These are phyloP conservation scores for Pestalotiopsis sp. DNA, from an alignment of 2,329 filamentous ascomycete genomes.

Conservation along the genomic window DNA sequence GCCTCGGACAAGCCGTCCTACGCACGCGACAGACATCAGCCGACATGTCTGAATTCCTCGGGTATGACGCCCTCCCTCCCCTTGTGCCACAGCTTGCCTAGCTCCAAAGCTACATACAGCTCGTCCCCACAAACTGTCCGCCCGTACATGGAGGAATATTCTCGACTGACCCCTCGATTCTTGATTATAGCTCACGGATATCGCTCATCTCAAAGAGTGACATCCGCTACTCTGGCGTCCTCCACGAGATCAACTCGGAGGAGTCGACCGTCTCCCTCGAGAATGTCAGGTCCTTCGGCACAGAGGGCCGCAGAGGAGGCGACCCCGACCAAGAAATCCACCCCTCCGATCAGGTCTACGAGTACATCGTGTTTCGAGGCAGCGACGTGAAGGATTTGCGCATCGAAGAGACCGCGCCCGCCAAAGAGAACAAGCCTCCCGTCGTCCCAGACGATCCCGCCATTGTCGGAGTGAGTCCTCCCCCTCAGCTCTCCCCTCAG, in stretches of 20 bases:
- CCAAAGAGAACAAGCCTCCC: constrained; percentile 74
- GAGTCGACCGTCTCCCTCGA: constrained; percentile 95
- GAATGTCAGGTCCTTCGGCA: constrained; percentile 92
- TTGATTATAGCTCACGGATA: constrained; percentile 75
- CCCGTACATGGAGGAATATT: constrained; percentile 1
- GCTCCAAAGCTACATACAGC: constrained; percentile 7
- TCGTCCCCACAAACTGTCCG: constrained; percentile 4
- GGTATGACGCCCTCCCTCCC: constrained; percentile 39
- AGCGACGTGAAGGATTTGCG: constrained; percentile 98
- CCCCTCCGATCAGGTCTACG: constrained; percentile 86
- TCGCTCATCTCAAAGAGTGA: constrained; percentile 97
- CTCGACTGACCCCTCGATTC: constrained; percentile 17
- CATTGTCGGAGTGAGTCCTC: constrained; percentile 89
- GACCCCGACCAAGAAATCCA: constrained; percentile 81
- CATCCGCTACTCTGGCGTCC: constrained; percentile 95
- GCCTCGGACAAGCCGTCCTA: constrained; percentile 17
- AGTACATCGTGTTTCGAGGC: constrained; percentile 97
- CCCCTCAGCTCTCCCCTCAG: constrained; percentile 13
- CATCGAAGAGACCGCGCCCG: constrained; percentile 80
- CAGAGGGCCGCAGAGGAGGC: constrained; percentile 77
- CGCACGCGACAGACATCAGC: constrained; percentile 18
- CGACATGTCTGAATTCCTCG: constrained; percentile 62
- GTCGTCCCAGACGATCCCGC: constrained; percentile 92
- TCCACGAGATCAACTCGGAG: constrained; percentile 98
- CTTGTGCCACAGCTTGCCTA: constrained; percentile 8